Evolutionary conservation across 2,329 filamentous ascomycete species (phyloP).

Genomic region (Pseudocercospora pini-densiflorae): DNA sequence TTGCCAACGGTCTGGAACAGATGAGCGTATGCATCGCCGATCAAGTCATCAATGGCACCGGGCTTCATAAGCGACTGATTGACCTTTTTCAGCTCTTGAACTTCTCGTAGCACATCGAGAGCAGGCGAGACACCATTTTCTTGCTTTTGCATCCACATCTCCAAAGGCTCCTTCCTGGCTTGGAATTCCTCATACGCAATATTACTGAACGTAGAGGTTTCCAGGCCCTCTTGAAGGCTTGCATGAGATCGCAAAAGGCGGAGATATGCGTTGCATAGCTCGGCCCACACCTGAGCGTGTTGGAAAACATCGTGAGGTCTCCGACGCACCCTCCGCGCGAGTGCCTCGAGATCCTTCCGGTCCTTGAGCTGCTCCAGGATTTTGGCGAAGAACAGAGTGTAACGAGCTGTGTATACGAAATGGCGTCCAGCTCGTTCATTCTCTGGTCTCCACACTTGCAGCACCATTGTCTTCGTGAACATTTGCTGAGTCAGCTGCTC

Average conservation of each 20-base stretch:
- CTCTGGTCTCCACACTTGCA: conserved; percentile 95
- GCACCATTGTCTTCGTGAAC: conserved; percentile 92
- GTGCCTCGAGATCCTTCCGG: conserved; percentile 73
- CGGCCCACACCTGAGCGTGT: conserved; percentile 66
- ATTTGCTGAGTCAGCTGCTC: conserved; percentile 81
- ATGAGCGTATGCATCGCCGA: conserved; percentile 84
- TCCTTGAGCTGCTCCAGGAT: conserved; percentile 77
- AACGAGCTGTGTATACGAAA: conserved; percentile 88
- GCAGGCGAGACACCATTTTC: conserved; percentile 51
- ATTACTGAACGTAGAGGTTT: conserved; percentile 67
- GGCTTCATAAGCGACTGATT: conserved; percentile 89
- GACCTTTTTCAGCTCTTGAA: conserved; percentile 73
- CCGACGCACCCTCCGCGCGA: conserved; percentile 79
- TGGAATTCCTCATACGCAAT: conserved; percentile 69
- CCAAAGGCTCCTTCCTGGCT: conserved; percentile 61
- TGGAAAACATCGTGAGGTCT: conserved; percentile 76
- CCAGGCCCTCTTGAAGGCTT: conserved; percentile 63
- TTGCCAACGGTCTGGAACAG: conserved; percentile 72
- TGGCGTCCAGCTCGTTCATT: conserved; percentile 82
- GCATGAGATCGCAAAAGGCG: conserved; percentile 62
- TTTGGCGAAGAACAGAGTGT: conserved; percentile 79
- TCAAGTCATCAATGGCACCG: conserved; percentile 85
- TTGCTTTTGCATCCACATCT: conserved; percentile 61
- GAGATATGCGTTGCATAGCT: conserved; percentile 63
- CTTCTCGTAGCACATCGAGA: conserved; percentile 68